Percentiles rank a stretch among this genome's conserved stretches.
Evolutionary conservation across 352 stramenopile species (phyloP).

Genomic region (Pythium insidiosum): DNA sequence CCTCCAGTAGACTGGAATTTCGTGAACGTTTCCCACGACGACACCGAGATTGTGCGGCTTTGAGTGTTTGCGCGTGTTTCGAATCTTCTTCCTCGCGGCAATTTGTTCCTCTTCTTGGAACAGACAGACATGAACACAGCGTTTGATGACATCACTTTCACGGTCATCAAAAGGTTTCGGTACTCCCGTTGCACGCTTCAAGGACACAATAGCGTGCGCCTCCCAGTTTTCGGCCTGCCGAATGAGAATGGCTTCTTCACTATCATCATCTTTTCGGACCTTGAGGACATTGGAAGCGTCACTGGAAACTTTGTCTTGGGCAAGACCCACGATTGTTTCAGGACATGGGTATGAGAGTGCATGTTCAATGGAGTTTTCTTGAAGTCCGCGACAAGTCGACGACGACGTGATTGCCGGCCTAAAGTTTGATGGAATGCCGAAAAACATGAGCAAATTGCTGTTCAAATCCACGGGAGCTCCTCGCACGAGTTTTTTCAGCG

Average conservation of each 20-base stretch:
- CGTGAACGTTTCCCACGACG: slow-evolving; percentile 69
- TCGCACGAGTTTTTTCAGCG: slow-evolving; percentile 72
- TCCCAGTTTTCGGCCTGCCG: slow-evolving; percentile 43
- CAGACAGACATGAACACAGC: slow-evolving; percentile 70
- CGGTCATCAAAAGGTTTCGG: slow-evolving; percentile 72
- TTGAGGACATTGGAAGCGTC: no score
- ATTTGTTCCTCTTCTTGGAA: slow-evolving; percentile 55
- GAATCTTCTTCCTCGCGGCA: neutral
- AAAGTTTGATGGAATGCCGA: slow-evolving; percentile 76
- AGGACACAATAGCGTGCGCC: slow-evolving; percentile 61
- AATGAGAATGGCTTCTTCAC: slow-evolving; percentile 31
- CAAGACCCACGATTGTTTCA: slow-evolving; percentile 47
- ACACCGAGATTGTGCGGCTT: slow-evolving; percentile 7
- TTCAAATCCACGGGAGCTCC: slow-evolving; percentile 62
- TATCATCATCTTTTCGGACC: slow-evolving; percentile 18
- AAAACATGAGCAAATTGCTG: slow-evolving; percentile 58
- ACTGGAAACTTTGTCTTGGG: slow-evolving; percentile 17
- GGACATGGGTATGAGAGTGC: slow-evolving; percentile 66
- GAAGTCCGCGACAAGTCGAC: slow-evolving; percentile 30
- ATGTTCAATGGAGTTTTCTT: slow-evolving; percentile 58
- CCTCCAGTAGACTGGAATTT: slow-evolving; percentile 70
- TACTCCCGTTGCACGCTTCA: slow-evolving; percentile 61
- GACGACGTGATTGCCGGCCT: slow-evolving; percentile 55
- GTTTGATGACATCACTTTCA: slow-evolving; percentile 70
- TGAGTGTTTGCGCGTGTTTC: neutral